Conservation (phyloP, 176 grass and related monocot species). For the Neostapfia colusana region DNA sequence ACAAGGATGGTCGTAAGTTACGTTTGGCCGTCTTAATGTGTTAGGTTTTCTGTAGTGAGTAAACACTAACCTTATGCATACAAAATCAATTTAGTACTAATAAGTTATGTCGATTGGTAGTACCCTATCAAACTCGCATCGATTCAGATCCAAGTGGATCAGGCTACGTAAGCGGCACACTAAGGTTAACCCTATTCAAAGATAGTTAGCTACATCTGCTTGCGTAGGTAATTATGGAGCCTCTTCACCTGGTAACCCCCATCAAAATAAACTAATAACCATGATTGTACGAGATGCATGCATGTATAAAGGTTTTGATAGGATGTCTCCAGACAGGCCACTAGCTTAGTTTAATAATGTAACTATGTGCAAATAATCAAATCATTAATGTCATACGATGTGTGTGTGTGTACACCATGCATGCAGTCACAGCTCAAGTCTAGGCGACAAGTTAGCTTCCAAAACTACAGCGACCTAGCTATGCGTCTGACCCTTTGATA, state of each 20-base stretch:
- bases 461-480: conserved; percentile 36
- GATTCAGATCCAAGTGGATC: conserved; percentile 28
- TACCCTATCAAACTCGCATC: conserved; percentile 30
- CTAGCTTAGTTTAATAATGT: conserved; percentile 44
- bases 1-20: no score
- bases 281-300: conserved; percentile 50
- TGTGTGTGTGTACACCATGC: neutral
- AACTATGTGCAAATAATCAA: conserved; percentile 13
- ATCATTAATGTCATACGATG: conserved; percentile 27
- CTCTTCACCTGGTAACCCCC: conserved; percentile 36
- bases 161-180: conserved; percentile 20
- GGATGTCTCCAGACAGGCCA: conserved; percentile 56
- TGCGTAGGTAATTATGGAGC: conserved; percentile 36
- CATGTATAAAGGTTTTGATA: conserved; percentile 54
- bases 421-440: conserved; percentile 33
- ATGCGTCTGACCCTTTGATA: conserved; percentile 1
- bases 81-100: no score
- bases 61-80: no score
- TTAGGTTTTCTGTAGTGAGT: no score
- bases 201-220: conserved; percentile 27
- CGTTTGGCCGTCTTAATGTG: no score
- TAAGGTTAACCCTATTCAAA: conserved; percentile 1
- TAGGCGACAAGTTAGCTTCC: conserved; percentile 43
- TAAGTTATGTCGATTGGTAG: neutral
- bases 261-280: conserved; percentile 35